A percentile compares a stretch with the other conserved stretches of the same genome.
Conservation (phyloP, 768 basidiomycete species). For the Trichaptum fuscoviolaceum region DNA sequence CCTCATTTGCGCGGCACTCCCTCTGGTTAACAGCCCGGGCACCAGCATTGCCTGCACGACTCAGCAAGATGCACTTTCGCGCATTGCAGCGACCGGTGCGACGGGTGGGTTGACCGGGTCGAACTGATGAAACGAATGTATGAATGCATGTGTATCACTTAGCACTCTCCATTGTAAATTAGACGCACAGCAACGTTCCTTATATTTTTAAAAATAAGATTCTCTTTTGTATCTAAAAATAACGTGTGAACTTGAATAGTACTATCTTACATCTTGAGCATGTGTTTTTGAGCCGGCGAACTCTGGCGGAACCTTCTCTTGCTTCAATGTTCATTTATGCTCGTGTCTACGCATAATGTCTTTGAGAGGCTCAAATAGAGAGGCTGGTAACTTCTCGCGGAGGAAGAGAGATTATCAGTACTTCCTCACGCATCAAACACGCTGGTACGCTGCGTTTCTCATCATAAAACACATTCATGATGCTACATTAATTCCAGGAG, state of each 20-base stretch:
- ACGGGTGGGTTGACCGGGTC: constrained; percentile 22
- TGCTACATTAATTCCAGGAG: constrained; percentile 43
- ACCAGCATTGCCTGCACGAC: constrained; percentile 27
- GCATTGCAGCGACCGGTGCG: constrained; percentile 20
- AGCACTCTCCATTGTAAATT: neutral
- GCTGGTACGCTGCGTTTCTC: constrained; percentile 46
- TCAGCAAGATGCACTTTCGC: constrained; percentile 17
- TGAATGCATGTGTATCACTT: neutral
- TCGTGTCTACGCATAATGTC: neutral
- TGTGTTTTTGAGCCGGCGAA: neutral
- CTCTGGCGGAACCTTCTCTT: too few relatives aligned
- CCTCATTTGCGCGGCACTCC: constrained; percentile 42
- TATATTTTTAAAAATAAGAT: neutral
- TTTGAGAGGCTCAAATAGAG: neutral
- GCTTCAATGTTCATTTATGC: neutral
- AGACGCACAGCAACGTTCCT: neutral
- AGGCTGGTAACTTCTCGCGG: neutral
- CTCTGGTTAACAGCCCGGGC: constrained; percentile 48
- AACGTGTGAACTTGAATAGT: neutral
- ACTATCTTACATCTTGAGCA: neutral
- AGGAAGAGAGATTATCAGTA: constrained; percentile 45
- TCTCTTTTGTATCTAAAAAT: neutral
- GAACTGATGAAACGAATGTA: neutral
- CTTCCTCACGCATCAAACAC: constrained; percentile 58
- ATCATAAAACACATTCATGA: neutral